Base-by-base conservation (phyloP, 2,329 filamentous ascomycete species). In the Alternaria gaisen region DNA sequence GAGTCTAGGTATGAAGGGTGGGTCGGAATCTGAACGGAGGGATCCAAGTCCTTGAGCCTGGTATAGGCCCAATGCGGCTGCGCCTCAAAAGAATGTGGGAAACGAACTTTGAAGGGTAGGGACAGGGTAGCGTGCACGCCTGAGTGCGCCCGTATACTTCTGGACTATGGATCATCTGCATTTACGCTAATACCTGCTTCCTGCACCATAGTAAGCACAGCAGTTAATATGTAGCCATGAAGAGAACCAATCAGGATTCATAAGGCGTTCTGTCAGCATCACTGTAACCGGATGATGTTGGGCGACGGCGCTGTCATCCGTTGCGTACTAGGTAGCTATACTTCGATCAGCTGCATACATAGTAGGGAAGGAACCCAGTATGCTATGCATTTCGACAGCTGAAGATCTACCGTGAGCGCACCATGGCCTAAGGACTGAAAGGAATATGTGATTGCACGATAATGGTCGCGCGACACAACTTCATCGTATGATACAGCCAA, bases 201-300 rank as follows among this genome's bases (percentile, higher is more conserved):
- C 55, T 61, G 56, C 55, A 60, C 61, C 32, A 60, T 55, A 57
- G 56, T 69, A 64, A 69, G 67, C 63, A 63, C 48, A 46, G 30
- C 50, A 53, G 43, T 44, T 58, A 60, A 58, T 57, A 47, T 58
- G 56, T 55, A 61, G 53, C 52, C 9, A 40, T 46, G 26, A n/a
- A 24, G 42, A 18, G 24, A 38, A 42, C 66, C 67, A 70, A 69
- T 66, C 44, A 52, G 48, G 26, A 32, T 12, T 50, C 44, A 38
- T 40, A 34, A 40, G 47, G 53, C 58, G 53, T 38, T 30, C 51
- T 59, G 65, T 66, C 44, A 64, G 65, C 64, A 59, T 16, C 28
- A 8, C 43, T 43, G 26, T 40, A 46, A 26, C 26, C 32, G 57
- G 43, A 47, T 51, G 36, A 20, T 32, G 46, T 50, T 50, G n/a